These are phyloP conservation scores for Patellifolia procumbens DNA, from an alignment of 179 eudicot species.

Conservation along the genomic window DNA sequence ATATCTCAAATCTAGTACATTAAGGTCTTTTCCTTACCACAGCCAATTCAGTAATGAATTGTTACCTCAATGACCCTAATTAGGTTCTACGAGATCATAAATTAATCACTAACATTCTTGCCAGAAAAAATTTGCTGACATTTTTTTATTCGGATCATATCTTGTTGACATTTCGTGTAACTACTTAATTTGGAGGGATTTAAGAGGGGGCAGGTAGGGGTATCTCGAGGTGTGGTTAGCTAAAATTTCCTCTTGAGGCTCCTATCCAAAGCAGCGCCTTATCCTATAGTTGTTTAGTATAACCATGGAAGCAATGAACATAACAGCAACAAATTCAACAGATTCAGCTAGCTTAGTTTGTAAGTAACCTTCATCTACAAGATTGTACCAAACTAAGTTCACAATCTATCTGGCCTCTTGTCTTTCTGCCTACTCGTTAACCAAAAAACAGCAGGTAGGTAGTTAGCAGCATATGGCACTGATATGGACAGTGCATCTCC, in stretches of 20 bases:
- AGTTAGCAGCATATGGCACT: not conserved
- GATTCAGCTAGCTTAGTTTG: not conserved
- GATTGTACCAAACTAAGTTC: conserved; percentile 7
- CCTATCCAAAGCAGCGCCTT: not conserved
- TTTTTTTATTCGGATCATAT: too few relatives aligned
- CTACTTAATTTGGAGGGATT: too few relatives aligned
- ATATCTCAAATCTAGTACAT: not conserved
- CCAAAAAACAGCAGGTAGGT: conserved; percentile 1
- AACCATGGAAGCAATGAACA: not conserved
- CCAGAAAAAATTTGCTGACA: too few relatives aligned
- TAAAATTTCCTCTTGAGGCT: too few relatives aligned
- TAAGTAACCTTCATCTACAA: conserved; percentile 8
- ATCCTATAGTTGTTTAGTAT: not conserved
- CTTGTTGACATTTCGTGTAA: too few relatives aligned
- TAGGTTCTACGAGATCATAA: not conserved
- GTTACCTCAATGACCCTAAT: not conserved
- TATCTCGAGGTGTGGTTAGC: too few relatives aligned
- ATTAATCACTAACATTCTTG: too few relatives aligned
- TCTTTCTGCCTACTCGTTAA: not conserved
- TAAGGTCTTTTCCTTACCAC: not conserved
- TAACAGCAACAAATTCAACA: not conserved
- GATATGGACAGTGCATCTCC: conserved; percentile 11
- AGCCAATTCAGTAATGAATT: not conserved
- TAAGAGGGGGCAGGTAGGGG: too few relatives aligned
- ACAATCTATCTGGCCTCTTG: not conserved